phyloP scores from a whole-genome alignment of 2,329 filamentous ascomycete species.

The Blastomyces silverae region DNA sequence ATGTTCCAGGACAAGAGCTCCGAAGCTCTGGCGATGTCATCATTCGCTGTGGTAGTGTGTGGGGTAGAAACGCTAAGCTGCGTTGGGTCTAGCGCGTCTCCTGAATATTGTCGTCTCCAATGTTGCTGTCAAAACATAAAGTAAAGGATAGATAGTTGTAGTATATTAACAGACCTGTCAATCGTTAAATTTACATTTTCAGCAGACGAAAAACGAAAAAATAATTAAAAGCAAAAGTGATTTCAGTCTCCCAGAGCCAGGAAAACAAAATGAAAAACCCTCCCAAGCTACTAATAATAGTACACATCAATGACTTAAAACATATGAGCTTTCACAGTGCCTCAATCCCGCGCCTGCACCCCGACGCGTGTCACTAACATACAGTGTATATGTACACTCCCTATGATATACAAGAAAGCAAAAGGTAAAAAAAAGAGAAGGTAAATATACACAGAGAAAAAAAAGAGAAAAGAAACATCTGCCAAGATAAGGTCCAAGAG shows the following conservation, averaged over 20 bases:
- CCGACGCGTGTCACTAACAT: not conserved
- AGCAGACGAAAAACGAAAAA: too few species aligned
- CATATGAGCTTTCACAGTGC: not conserved
- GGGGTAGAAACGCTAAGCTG: not conserved
- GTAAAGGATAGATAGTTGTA: too few species aligned
- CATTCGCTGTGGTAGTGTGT: not conserved
- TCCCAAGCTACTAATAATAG: too few species aligned
- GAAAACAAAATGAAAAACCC: too few species aligned
- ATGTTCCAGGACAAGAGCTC: too few species aligned
- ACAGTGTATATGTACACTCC: not conserved
- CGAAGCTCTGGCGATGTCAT: not conserved
- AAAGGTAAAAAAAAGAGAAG: not conserved
- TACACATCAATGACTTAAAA: too few species aligned
- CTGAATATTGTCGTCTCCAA: too few species aligned
- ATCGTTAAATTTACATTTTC: too few species aligned
- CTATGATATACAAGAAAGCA: not conserved
- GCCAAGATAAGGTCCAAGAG: slow-evolving; percentile 32
- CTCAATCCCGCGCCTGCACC: not conserved
- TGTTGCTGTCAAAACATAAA: too few species aligned
- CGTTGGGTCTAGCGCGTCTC: not conserved
- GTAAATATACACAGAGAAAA: not conserved
- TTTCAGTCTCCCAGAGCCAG: too few species aligned
- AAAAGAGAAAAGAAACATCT: not conserved
- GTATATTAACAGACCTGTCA: too few species aligned
- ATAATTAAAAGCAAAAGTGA: too few species aligned